phyloP scores from a whole-genome alignment of 2,329 filamentous ascomycete species.

The Colletotrichum navitas region DNA sequence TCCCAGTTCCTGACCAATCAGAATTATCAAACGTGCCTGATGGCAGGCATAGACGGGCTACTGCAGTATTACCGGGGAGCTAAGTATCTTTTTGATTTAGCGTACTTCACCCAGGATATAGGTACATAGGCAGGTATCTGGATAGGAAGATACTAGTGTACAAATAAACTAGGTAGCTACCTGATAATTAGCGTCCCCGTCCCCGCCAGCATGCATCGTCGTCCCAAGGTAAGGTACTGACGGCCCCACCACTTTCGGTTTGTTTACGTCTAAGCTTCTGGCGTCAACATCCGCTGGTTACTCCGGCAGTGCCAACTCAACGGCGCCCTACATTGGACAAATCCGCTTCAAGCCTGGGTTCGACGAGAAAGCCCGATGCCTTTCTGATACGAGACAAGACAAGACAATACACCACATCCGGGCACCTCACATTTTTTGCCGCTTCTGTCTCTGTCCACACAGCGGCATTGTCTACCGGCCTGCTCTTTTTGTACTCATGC shows the following conservation, averaged over 20 bases:
- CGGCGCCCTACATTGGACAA: slow-evolving; percentile 25
- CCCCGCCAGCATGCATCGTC: not conserved
- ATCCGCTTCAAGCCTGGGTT: slow-evolving; percentile 17
- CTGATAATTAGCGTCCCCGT: slow-evolving; percentile 10
- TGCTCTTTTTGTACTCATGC: slow-evolving; percentile 5
- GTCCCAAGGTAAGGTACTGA: slow-evolving; percentile 21
- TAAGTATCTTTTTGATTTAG: too few species aligned
- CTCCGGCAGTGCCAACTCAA: slow-evolving; percentile 42
- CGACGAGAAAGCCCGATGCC: slow-evolving; percentile 8
- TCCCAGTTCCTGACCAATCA: slow-evolving; percentile 2
- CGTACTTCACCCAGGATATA: too few species aligned
- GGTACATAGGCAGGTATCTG: too few species aligned
- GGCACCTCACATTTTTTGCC: not conserved
- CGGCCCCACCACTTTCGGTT: slow-evolving; percentile 34
- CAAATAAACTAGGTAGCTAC: not conserved
- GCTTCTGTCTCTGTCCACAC: slow-evolving; percentile 10
- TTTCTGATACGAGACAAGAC: slow-evolving; percentile 3
- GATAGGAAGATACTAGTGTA: not conserved
- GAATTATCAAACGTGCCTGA: not conserved
- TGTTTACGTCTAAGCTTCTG: slow-evolving; percentile 41
- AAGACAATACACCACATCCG: not conserved
- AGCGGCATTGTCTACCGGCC: slow-evolving; percentile 20
- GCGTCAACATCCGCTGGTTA: slow-evolving; percentile 41
- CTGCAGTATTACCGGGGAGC: not conserved
- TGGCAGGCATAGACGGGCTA: slow-evolving; percentile 9